phyloP scores from a whole-genome alignment of 2,329 filamentous ascomycete genomes.

The Aspergillus sp. region DNA sequence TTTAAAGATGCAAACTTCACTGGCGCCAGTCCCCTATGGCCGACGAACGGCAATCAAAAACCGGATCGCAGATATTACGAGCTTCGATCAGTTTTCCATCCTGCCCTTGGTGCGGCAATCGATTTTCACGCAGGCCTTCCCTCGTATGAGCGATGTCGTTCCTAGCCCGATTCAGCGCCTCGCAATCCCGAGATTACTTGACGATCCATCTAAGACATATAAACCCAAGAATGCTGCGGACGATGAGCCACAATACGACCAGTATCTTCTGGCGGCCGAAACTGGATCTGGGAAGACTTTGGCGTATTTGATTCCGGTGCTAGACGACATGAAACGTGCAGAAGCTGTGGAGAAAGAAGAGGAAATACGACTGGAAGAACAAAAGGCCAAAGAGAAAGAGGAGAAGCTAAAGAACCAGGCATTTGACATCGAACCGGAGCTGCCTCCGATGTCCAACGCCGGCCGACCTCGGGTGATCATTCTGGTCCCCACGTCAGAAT shows the following conservation, averaged over 20 bases:
- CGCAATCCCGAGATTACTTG: constrained; percentile 71
- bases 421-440: constrained; percentile 53
- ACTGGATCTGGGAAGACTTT: constrained; percentile 96
- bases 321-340: constrained; percentile 75
- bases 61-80: constrained; percentile 56
- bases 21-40: constrained; percentile 69
- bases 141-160: constrained; percentile 62
- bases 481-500: constrained; percentile 83
- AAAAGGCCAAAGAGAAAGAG: constrained; percentile 48
- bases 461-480: constrained; percentile 77
- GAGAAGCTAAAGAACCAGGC: constrained; percentile 47
- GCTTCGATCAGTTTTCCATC: constrained; percentile 73
- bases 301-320: constrained; percentile 75
- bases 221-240: constrained; percentile 25
- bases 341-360: constrained; percentile 58
- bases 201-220: constrained; percentile 41
- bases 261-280: constrained; percentile 84
- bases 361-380: constrained; percentile 45
- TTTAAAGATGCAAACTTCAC: constrained; percentile 82
- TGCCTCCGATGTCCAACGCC: constrained; percentile 57
- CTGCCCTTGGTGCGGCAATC: constrained; percentile 64
- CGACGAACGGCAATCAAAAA: constrained; percentile 55
- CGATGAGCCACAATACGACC: constrained; percentile 44
- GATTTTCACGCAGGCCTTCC: constrained; percentile 63
- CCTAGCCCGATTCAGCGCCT: constrained; percentile 87